Base-by-base conservation (phyloP, 495 filamentous ascomycete species). In the Penicillium parvum region DNA sequence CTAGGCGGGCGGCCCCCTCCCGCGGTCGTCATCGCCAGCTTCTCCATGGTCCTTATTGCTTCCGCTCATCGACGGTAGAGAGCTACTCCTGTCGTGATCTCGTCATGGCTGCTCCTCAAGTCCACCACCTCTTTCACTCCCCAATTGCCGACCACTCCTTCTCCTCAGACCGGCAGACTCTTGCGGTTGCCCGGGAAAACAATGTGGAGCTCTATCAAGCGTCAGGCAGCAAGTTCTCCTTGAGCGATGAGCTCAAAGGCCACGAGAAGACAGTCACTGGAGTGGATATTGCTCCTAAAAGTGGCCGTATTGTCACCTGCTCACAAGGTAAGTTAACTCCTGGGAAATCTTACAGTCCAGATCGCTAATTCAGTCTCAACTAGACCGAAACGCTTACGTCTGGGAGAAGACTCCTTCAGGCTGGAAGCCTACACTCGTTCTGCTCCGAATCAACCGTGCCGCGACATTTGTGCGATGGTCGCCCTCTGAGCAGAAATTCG, bases 391-490 rank as follows among this genome's bases (percentile, higher is more conserved):
- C 65, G 94, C 92, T 41, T 83, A 96, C 48, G 92, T 98, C 39
- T 98, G 92, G 92, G 92, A 98, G 55, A 86, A 86, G 30, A 90
- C 88, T 19, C 77, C 86, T 2, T 73, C 78, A 16, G 92, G 92
- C 21, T 98, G 92, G 83, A 98, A 96, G 61, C 94, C 92, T 1
- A 97, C 94, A 0, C 79, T 98, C 33, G 92, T 98, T 1, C 85
- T 98, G 45, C 85, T 97, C 30, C 89, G 92, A 58, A 95, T 98
- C 71, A 96, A 96, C 69, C 82, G 92, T 28, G 92, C 94, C 6
- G 92, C 94, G 21, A 97, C 94, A 0, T 95, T 90, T 60, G 94
- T 97, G 17, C 86, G 92, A 43, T 98, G 92, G 92, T 95, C 90
- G 7, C 92, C 92, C 6, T 90, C 86, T 22, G 92, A 97, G 71